Evolutionary conservation across 768 basidiomycete species (phyloP).

Genomic region (Termitomyces sp.): DNA sequence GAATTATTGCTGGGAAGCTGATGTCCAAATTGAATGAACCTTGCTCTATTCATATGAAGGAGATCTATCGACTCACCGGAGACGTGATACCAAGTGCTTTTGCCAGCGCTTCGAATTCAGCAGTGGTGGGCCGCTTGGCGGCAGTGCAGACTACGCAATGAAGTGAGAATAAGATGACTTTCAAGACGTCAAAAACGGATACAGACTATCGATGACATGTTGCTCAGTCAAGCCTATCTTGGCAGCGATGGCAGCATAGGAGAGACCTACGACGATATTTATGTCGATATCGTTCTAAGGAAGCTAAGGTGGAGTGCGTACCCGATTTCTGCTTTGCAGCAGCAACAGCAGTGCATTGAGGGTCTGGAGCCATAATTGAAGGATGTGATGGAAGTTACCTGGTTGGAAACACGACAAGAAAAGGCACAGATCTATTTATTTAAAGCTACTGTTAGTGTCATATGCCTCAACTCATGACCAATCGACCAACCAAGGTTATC

Average conservation of each 20-base stretch:
- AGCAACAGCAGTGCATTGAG: conserved; percentile 55
- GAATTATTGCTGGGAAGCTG: conserved; percentile 5
- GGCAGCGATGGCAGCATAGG: conserved; percentile 44
- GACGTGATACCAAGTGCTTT: conserved; percentile 32
- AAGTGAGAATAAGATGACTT: not conserved
- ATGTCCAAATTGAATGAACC: not conserved
- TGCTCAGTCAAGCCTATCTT: conserved; percentile 36
- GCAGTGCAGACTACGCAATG: conserved; percentile 43
- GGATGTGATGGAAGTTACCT: not conserved
- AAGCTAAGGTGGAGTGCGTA: conserved; percentile 18
- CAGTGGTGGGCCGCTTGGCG: conserved; percentile 30
- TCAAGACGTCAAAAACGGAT: conserved; percentile 13
- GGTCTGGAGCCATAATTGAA: conserved; percentile 26
- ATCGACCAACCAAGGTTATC: not conserved
- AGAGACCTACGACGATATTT: conserved; percentile 30
- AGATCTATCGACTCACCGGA: conserved; percentile 21
- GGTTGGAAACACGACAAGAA: not conserved
- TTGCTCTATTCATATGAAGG: not conserved
- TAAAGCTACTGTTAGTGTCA: not conserved
- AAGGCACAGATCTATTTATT: not conserved
- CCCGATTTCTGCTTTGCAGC: conserved; percentile 46
- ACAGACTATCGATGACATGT: conserved; percentile 50
- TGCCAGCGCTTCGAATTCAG: conserved; percentile 48
- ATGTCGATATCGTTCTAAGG: not conserved
- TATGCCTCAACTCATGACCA: not conserved